Evolutionary conservation across 2,329 filamentous ascomycete genomes (phyloP).

Genomic region (Verticillium nubilum): DNA sequence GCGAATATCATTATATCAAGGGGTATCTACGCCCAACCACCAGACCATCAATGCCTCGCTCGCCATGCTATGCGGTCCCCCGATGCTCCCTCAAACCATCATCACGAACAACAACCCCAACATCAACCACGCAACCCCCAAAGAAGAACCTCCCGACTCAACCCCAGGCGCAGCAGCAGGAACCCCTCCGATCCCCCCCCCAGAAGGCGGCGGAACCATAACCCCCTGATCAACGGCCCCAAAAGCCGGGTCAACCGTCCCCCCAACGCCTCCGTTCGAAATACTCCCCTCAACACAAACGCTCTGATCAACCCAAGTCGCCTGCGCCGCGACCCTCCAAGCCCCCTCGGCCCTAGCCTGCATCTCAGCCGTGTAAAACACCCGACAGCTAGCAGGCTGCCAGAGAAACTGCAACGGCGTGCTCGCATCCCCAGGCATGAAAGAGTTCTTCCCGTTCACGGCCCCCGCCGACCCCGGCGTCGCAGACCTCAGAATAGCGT

Average conservation of each 20-base stretch:
- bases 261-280: constrained; percentile 12
- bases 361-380: constrained; percentile 41
- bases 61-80: not conserved
- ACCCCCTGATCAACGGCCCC: not conserved
- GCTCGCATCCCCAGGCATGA: constrained; percentile 20
- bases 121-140: not conserved
- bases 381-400: constrained; percentile 38
- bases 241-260: constrained; percentile 15
- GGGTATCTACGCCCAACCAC: not conserved
- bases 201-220: not conserved
- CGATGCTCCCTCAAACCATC: not conserved
- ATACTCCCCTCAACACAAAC: constrained; percentile 27
- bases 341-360: constrained; percentile 29
- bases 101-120: not conserved
- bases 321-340: constrained; percentile 33
- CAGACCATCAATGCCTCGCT: not conserved
- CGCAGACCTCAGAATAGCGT: constrained; percentile 22
- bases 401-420: constrained; percentile 40
- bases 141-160: not conserved
- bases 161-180: not conserved
- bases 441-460: constrained; percentile 30
- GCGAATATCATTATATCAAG: not conserved
- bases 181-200: not conserved
- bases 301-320: constrained; percentile 25
- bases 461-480: constrained; percentile 16